Conservation (phyloP, 2,329 filamentous ascomycete species). For the Cercospora citrullina region DNA sequence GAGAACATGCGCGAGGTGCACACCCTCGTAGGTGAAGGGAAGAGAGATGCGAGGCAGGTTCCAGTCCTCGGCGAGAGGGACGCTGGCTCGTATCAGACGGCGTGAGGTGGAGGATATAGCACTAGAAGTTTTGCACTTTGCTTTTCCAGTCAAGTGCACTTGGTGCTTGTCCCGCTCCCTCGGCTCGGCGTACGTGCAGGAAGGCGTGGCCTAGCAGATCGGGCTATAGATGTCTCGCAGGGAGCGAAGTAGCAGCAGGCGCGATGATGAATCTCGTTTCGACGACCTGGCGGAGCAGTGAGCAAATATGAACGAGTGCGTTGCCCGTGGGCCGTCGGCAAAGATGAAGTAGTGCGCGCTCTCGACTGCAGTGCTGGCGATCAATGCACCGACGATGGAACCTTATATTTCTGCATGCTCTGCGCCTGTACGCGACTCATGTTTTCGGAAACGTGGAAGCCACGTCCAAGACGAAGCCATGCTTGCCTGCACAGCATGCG, state of each 20-base stretch:
- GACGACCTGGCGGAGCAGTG: background rate
- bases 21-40: background rate
- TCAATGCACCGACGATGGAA: slow-evolving; percentile 1
- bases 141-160: slow-evolving; percentile 15
- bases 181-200: background rate
- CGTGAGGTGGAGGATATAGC: slow-evolving; percentile 10
- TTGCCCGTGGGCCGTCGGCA: slow-evolving; percentile 2
- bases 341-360: background rate
- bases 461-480: background rate
- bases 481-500: background rate
- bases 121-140: slow-evolving; percentile 9
- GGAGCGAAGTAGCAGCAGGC: background rate
- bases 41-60: background rate
- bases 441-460: slow-evolving; percentile 4
- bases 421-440: background rate
- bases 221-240: background rate
- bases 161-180: background rate
- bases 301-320: background rate
- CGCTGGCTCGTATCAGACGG: background rate
- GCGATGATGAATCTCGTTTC: background rate
- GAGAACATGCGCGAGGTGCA: background rate
- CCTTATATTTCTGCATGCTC: background rate
- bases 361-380: background rate
- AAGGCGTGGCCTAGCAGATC: background rate
- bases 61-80: background rate